These are phyloP conservation scores for Scedosporium aurantiacum DNA, from an alignment of 2,329 filamentous ascomycete species.

Conservation along the genomic window DNA sequence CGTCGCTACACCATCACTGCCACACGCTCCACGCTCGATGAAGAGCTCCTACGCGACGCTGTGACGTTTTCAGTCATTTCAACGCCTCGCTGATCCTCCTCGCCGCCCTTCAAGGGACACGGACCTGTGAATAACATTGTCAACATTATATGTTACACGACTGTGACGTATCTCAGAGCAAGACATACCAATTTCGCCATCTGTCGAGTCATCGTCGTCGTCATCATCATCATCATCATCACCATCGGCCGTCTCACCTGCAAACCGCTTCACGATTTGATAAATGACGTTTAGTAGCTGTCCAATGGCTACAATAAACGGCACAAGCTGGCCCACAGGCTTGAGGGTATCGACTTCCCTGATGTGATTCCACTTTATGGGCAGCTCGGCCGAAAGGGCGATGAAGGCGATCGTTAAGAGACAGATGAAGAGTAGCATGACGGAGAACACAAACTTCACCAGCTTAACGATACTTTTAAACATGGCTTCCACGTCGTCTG, in stretches of 20 bases:
- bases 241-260: background rate
- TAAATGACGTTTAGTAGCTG: slow-evolving; percentile 14
- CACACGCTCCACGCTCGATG: too few species aligned
- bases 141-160: too few species aligned
- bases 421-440: background rate
- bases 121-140: too few species aligned
- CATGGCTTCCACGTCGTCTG: background rate
- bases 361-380: slow-evolving; percentile 12
- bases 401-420: background rate
- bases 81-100: too few species aligned
- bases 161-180: too few species aligned
- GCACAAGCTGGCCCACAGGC: slow-evolving; percentile 16
- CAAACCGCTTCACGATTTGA: slow-evolving; percentile 1
- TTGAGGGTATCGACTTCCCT: slow-evolving; percentile 11
- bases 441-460: background rate
- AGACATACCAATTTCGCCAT: background rate
- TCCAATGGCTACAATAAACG: slow-evolving; percentile 15
- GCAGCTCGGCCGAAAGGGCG: background rate
- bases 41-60: too few species aligned
- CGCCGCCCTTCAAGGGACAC: too few species aligned
- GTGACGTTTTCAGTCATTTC: too few species aligned
- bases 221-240: background rate
- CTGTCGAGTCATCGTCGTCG: background rate
- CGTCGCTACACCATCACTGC: too few species aligned
- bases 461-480: background rate